phyloP scores from a whole-genome alignment of 2,329 filamentous ascomycete genomes.

The Purpureocillium takamizusanense region DNA sequence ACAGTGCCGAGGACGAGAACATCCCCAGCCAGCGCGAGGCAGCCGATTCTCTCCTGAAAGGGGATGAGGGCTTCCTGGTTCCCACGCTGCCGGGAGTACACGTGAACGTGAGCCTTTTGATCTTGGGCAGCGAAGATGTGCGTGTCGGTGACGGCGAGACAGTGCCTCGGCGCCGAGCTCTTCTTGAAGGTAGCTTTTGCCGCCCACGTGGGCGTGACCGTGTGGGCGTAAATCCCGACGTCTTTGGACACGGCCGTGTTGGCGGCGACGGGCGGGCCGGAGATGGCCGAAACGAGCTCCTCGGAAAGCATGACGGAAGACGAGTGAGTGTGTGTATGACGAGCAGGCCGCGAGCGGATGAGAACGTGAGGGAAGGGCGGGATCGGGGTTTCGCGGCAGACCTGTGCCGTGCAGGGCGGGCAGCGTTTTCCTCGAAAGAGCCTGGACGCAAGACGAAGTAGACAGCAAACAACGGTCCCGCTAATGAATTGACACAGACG shows the following conservation, averaged over 20 bases:
- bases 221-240: slow-evolving; percentile 78
- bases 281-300: slow-evolving; percentile 49
- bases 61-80: slow-evolving; percentile 84
- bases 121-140: slow-evolving; percentile 89
- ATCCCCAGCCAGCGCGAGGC: slow-evolving; percentile 62
- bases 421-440: too few species aligned
- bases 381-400: too few species aligned
- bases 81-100: slow-evolving; percentile 75
- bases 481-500: too few species aligned
- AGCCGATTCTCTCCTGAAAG: slow-evolving; percentile 79
- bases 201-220: slow-evolving; percentile 68
- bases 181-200: slow-evolving; percentile 82
- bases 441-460: too few species aligned
- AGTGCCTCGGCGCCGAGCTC: slow-evolving; percentile 70
- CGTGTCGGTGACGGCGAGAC: slow-evolving; percentile 67
- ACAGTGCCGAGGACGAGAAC: slow-evolving; percentile 74
- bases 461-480: too few species aligned
- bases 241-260: slow-evolving; percentile 64
- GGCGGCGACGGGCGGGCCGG: slow-evolving; percentile 47
- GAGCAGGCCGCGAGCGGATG: background rate
- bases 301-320: slow-evolving; percentile 44
- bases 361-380: background rate
- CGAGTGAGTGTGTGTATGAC: background rate
- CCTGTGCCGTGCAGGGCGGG: too few species aligned
- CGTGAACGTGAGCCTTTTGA: slow-evolving; percentile 86